Conservation (phyloP, 345 rosid species). For the Populus pruinosa region DNA sequence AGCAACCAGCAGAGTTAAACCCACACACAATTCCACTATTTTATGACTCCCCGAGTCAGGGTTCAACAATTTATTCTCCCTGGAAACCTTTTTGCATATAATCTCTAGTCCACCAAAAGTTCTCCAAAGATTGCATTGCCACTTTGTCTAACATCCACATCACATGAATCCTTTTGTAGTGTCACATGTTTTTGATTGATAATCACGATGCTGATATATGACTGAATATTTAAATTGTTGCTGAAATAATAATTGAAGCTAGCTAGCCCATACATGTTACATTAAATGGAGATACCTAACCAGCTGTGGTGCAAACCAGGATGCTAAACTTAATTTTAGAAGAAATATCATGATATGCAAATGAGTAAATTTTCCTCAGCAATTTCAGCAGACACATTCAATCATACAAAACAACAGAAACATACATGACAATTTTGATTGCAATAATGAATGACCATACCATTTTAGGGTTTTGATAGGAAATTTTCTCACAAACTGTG, state of each 20-base stretch:
- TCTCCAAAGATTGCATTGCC: neutral
- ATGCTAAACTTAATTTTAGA: neutral
- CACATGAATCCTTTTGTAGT: too few species aligned
- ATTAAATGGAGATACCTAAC: neutral
- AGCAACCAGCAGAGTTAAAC: neutral
- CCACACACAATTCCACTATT: neutral
- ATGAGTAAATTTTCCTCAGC: neutral
- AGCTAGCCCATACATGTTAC: neutral
- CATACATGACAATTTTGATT: neutral
- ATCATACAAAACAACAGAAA: neutral
- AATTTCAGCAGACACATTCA: neutral
- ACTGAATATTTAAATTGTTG: neutral
- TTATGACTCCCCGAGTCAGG: neutral
- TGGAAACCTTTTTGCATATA: neutral
- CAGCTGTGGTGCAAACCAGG: neutral
- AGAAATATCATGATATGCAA: neutral
- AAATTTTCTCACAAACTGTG: conserved; percentile 65
- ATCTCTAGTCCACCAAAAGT: neutral
- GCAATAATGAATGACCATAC: conserved; percentile 30
- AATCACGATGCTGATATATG: neutral
- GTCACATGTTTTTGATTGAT: neutral
- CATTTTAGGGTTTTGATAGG: conserved; percentile 97
- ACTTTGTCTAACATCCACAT: neutral
- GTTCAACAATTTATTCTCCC: neutral
- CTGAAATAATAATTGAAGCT: neutral